Base-by-base conservation (phyloP, 139 green algal genomes). In the Chlorella vulgaris region DNA sequence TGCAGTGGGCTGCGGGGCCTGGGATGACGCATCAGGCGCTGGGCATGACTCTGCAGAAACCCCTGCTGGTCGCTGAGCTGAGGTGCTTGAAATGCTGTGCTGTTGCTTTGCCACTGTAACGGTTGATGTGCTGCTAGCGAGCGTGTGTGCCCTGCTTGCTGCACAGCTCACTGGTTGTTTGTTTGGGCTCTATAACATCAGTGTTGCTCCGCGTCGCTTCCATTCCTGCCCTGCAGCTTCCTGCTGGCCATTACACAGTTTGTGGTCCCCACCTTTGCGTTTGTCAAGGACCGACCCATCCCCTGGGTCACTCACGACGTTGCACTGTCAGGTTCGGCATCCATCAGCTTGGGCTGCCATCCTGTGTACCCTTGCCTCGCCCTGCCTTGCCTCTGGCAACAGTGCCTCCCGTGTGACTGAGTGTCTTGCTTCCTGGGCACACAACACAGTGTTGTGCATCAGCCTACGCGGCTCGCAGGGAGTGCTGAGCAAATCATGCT, bases 41-140 rank as follows among this genome's bases (percentile, higher is more conserved):
- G 80, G 78, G 80, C 28, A 33, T 97, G 58, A 93, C 91, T 13
- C 80, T 98, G 70, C 95, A 98, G 81, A 86, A 91, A 68, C 95
- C 95, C 0, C 93, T 92, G 2, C 58, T 98, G 19, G 88, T 97
- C 28, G 89, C 95, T 15, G 94, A 97, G 78, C 67, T 97, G 1
- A 78, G 74, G 74, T 60, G n/a, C 7, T 35, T 43, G 19, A 18
- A 15, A 15, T 7, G 15, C 29, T 26, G 0, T 4, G 31, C 21
- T n/a, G n/a, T n/a, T n/a, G n/a, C n/a, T n/a, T n/a, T n/a, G n/a
- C n/a, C n/a, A n/a, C n/a, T n/a, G n/a, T n/a, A n/a, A n/a, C n/a
- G n/a, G n/a, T n/a, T n/a, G n/a, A n/a, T n/a, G n/a, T n/a, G n/a
- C n/a, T n/a, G n/a, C n/a, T n/a, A n/a, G n/a, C n/a, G n/a, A n/a